Conservation (phyloP, 768 basidiomycete genomes). For the Hebeloma cylindrosporum region DNA sequence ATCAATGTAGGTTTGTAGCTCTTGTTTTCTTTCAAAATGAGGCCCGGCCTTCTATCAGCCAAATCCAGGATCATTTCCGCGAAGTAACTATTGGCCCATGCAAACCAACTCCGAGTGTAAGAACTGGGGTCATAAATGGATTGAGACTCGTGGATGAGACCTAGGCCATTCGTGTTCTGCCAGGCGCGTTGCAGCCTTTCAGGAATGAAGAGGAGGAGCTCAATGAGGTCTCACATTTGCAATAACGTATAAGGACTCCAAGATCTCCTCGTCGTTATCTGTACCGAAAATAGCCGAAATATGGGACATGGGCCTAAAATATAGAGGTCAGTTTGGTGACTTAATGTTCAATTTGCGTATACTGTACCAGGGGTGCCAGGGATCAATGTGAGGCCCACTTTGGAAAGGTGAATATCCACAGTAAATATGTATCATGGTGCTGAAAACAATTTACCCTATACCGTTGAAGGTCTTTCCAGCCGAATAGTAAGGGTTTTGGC, state of each 20-base stretch:
- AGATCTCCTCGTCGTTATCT: slow-evolving; percentile 69
- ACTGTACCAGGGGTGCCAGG: slow-evolving; percentile 72
- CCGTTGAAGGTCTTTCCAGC: slow-evolving; percentile 65
- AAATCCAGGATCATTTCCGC: slow-evolving; percentile 81
- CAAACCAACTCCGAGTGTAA: slow-evolving; percentile 78
- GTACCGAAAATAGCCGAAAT: slow-evolving; percentile 74
- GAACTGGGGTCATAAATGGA: slow-evolving; percentile 54
- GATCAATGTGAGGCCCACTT: slow-evolving; percentile 74
- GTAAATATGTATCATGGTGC: background rate
- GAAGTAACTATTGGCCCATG: slow-evolving; percentile 84
- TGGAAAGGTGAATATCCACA: slow-evolving; percentile 1
- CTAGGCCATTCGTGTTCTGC: slow-evolving; percentile 72
- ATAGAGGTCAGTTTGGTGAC: no score
- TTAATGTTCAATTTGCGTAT: no score
- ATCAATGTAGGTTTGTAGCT: slow-evolving; percentile 62
- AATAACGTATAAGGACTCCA: slow-evolving; percentile 59
- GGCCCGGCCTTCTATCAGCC: slow-evolving; percentile 67
- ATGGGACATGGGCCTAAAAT: slow-evolving; percentile 73
- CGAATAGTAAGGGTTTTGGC: slow-evolving; percentile 68
- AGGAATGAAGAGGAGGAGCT: background rate
- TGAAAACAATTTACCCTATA: slow-evolving; percentile 50
- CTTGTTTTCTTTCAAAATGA: slow-evolving; percentile 57
- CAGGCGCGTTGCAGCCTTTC: slow-evolving; percentile 1
- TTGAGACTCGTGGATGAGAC: slow-evolving; percentile 77
- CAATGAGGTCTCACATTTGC: slow-evolving; percentile 54